These are phyloP conservation scores for Haplographium delicatum DNA, from an alignment of 495 filamentous ascomycete genomes.

Conservation along the genomic window DNA sequence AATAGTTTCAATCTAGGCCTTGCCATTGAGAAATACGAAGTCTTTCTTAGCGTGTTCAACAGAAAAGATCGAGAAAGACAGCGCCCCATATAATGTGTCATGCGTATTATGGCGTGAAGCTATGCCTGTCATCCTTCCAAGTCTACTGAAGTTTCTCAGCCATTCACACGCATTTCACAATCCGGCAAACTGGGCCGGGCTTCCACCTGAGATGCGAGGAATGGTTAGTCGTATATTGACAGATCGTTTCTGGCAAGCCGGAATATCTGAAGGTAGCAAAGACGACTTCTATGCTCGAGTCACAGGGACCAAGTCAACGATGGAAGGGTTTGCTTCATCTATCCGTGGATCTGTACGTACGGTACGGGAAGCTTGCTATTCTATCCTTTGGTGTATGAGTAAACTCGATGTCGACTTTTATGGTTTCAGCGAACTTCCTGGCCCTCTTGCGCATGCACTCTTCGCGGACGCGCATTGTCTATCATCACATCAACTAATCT, in stretches of 20 bases:
- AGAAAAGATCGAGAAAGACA: constrained; percentile 72
- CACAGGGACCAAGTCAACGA: constrained; percentile 75
- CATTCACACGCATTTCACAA: constrained; percentile 94
- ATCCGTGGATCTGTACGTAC: constrained; percentile 83
- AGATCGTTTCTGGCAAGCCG: constrained; percentile 98
- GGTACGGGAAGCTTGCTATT: constrained; percentile 88
- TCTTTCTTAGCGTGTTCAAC: constrained; percentile 83
- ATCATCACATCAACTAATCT: constrained; percentile 88
- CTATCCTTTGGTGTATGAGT: constrained; percentile 90
- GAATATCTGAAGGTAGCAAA: constrained; percentile 88
- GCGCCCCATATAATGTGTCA: constrained; percentile 61
- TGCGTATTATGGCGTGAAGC: constrained; percentile 76
- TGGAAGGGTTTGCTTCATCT: constrained; percentile 91
- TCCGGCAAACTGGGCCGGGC: constrained; percentile 69
- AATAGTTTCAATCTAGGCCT: constrained; percentile 39
- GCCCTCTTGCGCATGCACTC: constrained; percentile 75
- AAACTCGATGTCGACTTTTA: constrained; percentile 84
- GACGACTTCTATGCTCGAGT: constrained; percentile 96
- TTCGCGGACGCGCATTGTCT: constrained; percentile 79
- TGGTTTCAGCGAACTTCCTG: constrained; percentile 76
- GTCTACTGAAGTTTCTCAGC: constrained; percentile 79
- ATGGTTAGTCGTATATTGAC: constrained; percentile 81
- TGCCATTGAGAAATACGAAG: constrained; percentile 84
- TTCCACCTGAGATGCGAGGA: constrained; percentile 71
- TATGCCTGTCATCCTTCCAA: constrained; percentile 79